Conservation (phyloP, 116 monocot genomes). For the Papilionanthe hybrid region DNA sequence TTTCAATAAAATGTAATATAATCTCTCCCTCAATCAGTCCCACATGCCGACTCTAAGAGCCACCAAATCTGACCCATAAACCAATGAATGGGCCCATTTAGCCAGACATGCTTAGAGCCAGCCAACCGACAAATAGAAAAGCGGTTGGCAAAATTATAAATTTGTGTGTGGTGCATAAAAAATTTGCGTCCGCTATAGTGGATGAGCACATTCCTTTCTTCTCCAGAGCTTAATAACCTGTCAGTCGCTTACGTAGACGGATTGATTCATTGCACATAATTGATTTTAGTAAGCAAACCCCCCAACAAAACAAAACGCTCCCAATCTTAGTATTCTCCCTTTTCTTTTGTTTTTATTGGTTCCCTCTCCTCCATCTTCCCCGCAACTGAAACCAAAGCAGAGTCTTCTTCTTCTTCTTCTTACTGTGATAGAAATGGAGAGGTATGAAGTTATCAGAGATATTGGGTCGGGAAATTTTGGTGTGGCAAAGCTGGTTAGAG, state of each 20-base stretch:
- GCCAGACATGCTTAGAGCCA: background rate
- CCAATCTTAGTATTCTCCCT: background rate
- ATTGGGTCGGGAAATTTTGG: constrained; percentile 89
- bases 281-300: background rate
- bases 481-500: constrained; percentile 73
- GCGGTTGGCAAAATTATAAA: background rate
- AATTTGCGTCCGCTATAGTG: background rate
- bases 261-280: background rate
- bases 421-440: constrained; percentile 40
- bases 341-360: background rate
- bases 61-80: background rate
- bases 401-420: background rate
- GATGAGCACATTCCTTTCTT: background rate
- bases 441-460: constrained; percentile 62
- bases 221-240: background rate
- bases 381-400: background rate
- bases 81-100: background rate
- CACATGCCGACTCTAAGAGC: background rate
- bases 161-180: background rate
- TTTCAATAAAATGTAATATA: background rate
- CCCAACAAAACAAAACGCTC: background rate
- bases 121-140: background rate
- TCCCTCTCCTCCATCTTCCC: background rate
- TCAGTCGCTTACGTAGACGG: background rate
- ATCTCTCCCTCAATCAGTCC: background rate